Conservation (phyloP, 1,284 basidiomycete genomes). For the Dichomitus squalens region DNA sequence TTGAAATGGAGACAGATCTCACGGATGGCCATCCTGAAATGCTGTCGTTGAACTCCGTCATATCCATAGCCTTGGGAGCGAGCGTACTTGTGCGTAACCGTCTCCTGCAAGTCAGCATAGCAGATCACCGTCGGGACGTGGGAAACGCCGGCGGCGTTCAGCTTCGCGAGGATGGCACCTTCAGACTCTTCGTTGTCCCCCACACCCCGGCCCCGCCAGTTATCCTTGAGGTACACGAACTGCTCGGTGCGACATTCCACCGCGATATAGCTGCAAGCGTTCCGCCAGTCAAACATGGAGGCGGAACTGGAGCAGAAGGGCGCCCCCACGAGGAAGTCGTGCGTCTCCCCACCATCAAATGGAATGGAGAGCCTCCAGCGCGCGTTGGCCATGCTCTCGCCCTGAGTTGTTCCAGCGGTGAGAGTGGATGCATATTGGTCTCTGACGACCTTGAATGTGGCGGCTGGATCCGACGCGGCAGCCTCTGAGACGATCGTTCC, state of each 20-base stretch:
- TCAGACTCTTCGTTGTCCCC: not conserved
- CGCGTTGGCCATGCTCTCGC: not conserved
- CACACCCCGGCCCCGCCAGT: not conserved
- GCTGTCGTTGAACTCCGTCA: not conserved
- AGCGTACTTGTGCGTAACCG: not conserved
- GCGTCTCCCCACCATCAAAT: not conserved
- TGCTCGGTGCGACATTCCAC: not conserved
- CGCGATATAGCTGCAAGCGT: constrained; percentile 3
- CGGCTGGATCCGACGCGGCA: not conserved
- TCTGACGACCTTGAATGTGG: not conserved
- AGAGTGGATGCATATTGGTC: not conserved
- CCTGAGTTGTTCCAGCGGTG: not conserved
- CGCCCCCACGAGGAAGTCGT: constrained; percentile 5
- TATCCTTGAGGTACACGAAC: constrained; percentile 13
- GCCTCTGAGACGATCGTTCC: not conserved
- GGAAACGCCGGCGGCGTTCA: not conserved
- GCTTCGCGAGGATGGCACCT: not conserved
- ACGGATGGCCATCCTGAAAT: not conserved
- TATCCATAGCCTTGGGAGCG: not conserved
- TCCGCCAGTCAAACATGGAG: not conserved
- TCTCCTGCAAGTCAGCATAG: constrained; percentile 1
- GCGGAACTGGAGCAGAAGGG: not conserved
- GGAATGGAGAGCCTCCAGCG: constrained; percentile 3
- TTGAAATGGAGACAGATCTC: not conserved
- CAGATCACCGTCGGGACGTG: constrained; percentile 12